Evolutionary conservation across 129 eudicot species (phyloP), one percentile per base, ranked within the genome.

Genomic region (Escallonia rubra): DNA sequence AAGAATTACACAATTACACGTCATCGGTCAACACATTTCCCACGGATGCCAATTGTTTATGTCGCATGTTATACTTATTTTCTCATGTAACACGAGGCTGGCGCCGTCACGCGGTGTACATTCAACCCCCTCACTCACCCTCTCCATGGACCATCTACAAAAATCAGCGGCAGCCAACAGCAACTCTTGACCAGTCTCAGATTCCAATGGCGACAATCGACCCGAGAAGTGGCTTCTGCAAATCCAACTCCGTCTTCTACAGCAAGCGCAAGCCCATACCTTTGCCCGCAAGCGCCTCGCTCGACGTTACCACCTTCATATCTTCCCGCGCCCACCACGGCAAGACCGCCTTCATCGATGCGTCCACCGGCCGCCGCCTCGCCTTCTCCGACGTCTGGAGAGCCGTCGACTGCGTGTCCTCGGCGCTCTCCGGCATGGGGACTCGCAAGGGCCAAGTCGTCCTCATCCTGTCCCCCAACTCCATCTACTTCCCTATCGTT

Each of bases 241-340:
- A 76, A 23, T 50, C 92, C 6, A 84, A 82, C 76, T 76, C 97
- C 41, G 85, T 79, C 45, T 94, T 94, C 82, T 80, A 86, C 84
- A 94, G 99, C 80, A 94, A 90, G 68, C 90, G 99, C 49, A 78
- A 64, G 10, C 85, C 96, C 4, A 69, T 85, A 48, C 77, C 99
- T 0, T 67, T 87, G 4, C 87, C 97, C 8, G n/a, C 89, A 1
- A 81, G 79, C 40, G 55, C 77, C 8, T 50, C 73, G 42, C 75
- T 89, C 12, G 96, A 89, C 49, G 84, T 94, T 51, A 87, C 97
- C 16, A 90, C 96, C 73, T 94, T 94, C 87, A 94, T 94, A 66
- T 89, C 97, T 43, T 85, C 97, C 42, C 87, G 95, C 10, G 69
- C 99, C 40, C 99, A 94, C 79, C 78, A 64, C 57, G 95, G 87